A percentile compares a stretch with the other conserved stretches of the same genome.
phyloP scores from a whole-genome alignment of 805 yeast species.

The Wickerhamiella bombiphila region DNA sequence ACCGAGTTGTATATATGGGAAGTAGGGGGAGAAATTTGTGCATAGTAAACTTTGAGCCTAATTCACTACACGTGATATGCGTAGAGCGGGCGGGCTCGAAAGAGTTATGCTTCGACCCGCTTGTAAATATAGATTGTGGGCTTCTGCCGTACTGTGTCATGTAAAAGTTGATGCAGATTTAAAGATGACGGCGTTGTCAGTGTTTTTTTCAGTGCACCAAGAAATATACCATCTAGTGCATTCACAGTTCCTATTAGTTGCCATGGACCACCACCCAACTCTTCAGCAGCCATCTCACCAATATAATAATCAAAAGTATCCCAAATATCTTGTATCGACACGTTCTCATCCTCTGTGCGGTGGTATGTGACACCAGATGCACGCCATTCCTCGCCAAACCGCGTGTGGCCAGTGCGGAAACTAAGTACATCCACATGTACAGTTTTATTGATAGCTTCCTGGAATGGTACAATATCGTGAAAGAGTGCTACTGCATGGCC shows the following conservation, averaged over 20 bases:
- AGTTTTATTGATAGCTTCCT: conserved; percentile 18
- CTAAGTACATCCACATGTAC: conserved; percentile 69
- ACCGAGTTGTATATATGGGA: too few relatives aligned
- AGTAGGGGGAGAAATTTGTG: too few relatives aligned
- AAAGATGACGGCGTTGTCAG: too few relatives aligned
- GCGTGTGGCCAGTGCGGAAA: conserved; percentile 77
- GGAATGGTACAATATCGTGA: conserved; percentile 27
- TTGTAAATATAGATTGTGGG: not conserved
- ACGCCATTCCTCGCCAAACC: conserved; percentile 45
- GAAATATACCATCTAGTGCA: not conserved
- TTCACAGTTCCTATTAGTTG: not conserved
- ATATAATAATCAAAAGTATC: conserved; percentile 30
- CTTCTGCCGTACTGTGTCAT: not conserved
- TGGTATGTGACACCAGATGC: conserved; percentile 37
- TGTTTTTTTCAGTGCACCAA: not conserved
- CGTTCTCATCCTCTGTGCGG: conserved; percentile 45
- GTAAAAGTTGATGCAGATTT: too few relatives aligned
- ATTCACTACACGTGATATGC: too few relatives aligned
- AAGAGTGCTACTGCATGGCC: conserved; percentile 52
- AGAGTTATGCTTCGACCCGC: too few relatives aligned
- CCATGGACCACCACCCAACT: not conserved
- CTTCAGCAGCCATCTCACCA: conserved; percentile 1
- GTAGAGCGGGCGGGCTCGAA: too few relatives aligned
- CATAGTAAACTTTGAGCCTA: too few relatives aligned
- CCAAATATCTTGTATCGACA: conserved; percentile 30